These are phyloP conservation scores for Glycine tomentella DNA, from an alignment of 306 rosid genomes.

Conservation along the genomic window DNA sequence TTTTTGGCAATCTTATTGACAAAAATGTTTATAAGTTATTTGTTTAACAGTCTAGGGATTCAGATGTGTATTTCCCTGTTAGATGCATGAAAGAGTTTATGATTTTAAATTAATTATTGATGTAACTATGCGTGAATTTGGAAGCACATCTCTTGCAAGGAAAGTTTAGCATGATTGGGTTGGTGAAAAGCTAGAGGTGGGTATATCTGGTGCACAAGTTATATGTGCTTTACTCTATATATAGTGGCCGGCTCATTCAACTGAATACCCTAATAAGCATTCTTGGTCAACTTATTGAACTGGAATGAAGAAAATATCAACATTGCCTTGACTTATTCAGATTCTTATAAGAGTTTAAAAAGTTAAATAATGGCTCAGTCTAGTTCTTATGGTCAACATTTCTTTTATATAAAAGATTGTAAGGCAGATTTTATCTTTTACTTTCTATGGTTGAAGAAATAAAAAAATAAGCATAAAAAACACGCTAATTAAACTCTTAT, in stretches of 20 bases:
- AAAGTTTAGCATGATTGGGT: constrained; percentile 42
- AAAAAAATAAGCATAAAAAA: no score
- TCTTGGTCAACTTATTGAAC: not conserved
- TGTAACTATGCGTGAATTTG: not conserved
- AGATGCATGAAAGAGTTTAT: not conserved
- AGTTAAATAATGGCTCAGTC: not conserved
- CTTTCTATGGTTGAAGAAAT: no score
- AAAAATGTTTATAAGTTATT: constrained; percentile 10
- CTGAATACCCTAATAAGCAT: not conserved
- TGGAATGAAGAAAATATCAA: not conserved
- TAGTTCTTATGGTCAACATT: not conserved
- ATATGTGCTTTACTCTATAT: constrained; percentile 46
- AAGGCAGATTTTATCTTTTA: not conserved
- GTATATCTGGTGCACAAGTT: constrained; percentile 50
- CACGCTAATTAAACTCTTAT: no score
- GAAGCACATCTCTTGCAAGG: constrained; percentile 41
- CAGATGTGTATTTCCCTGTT: not conserved
- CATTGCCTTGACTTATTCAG: not conserved
- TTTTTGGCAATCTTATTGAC: not conserved
- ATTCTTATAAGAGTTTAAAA: not conserved
- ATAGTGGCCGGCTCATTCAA: not conserved
- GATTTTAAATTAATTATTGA: not conserved
- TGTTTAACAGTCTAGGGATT: constrained; percentile 4
- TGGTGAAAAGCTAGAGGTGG: constrained; percentile 26
- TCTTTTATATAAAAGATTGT: not conserved